Conservation (phyloP, 176 grass and related monocot genomes). For the Thinopyrum elongatum region DNA sequence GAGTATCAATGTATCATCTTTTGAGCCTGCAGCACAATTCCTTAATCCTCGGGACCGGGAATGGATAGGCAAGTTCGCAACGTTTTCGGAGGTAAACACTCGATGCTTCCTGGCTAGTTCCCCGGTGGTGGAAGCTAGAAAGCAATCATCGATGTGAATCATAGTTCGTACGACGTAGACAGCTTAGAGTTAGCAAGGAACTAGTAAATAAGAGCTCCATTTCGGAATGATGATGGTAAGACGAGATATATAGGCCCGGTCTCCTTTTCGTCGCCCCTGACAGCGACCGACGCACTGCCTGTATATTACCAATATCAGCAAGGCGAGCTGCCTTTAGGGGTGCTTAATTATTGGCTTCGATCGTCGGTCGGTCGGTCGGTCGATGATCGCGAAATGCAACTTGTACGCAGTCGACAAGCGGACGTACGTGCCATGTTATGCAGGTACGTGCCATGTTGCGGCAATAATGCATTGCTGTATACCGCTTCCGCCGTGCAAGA, state of each 20-base stretch:
- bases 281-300: background rate
- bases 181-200: background rate
- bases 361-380: background rate
- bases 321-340: background rate
- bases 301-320: background rate
- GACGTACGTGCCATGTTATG: too few relatives aligned
- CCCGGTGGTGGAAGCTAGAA: background rate
- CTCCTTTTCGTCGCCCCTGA: background rate
- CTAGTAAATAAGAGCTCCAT: background rate
- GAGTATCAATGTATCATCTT: too few relatives aligned
- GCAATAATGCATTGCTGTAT: background rate
- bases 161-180: background rate
- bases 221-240: background rate
- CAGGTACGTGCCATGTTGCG: too few relatives aligned
- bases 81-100: background rate
- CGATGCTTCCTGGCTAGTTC: background rate
- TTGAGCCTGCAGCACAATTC: too few relatives aligned
- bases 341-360: background rate
- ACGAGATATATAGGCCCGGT: background rate
- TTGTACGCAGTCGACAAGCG: background rate
- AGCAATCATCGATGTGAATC: background rate
- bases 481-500: background rate
- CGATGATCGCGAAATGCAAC: background rate
- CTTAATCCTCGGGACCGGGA: too few relatives aligned
- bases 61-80: too few relatives aligned